Base-by-base conservation (phyloP, 768 basidiomycete species). In the Russula ochroleuca region DNA sequence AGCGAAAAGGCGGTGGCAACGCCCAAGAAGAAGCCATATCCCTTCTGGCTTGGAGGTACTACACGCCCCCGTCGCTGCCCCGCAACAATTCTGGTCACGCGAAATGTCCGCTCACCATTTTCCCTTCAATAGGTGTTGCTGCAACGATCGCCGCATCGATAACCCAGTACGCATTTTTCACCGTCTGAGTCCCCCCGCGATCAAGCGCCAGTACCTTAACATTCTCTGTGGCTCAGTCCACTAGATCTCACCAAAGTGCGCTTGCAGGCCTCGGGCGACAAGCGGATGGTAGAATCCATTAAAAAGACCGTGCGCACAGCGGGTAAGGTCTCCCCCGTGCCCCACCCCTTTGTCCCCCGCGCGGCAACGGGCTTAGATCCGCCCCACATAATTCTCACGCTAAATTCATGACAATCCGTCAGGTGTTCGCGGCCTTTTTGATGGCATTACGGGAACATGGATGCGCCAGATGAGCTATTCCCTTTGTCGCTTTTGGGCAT, bases 381-480 rank as follows among this genome's bases (percentile, higher is more conserved):
- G 19, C 55, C 9, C 45, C 40, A 43, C 17, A 11, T 23, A n/a
- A 47, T 61, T 47, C 60, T 54, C 43, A 61, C 60, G 59, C 41
- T 3, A 15, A 15, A 28, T 59, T 31, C 57, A n/a, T 47, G 31
- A 21, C 4, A 47, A 47, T 10, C 31, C 23, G 61, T 66, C 61
- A 83, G 85, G 85, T 63, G 75, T 78, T 54, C 80, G 84, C 43
- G 93, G 93, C 2, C 79, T 94, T 53, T 92, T 84, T 70, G 93
- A 94, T 71, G 93, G 93, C 19, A 91, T 94, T 63, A 79, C 87
- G 2, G 93, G 92, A 35, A 96, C 93, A 31, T 88, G 91, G 85
- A 75, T 96, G 75, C 83, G 93, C 33, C 93, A 96, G 76, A 92
- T 94, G 91, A 90, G 86, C 38, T 95, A 95, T 76, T 92, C 90